These are phyloP conservation scores for Nicotiana otophora DNA, from an alignment of 257 asterid species.

Conservation along the genomic window DNA sequence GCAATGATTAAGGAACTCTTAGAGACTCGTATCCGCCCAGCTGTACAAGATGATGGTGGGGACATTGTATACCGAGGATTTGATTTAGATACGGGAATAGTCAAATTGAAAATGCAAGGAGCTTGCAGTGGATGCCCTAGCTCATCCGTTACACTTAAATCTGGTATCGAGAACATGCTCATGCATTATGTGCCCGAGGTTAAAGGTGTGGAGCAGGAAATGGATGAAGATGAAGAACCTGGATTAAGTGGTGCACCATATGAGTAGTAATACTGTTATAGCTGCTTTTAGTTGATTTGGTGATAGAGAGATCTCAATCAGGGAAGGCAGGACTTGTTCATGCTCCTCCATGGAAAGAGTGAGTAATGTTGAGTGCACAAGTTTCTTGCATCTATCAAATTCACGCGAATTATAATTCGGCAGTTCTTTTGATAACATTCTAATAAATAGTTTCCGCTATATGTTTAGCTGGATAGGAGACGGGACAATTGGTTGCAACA, in stretches of 20 bases:
- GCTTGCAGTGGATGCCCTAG: slow-evolving; percentile 99
- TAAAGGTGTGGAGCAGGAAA: slow-evolving; percentile 79
- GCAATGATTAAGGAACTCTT: slow-evolving; percentile 97
- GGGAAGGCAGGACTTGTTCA: not conserved
- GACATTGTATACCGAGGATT: slow-evolving; percentile 80
- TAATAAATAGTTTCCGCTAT: not conserved
- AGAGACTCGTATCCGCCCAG: slow-evolving; percentile 93
- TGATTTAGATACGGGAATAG: slow-evolving; percentile 67
- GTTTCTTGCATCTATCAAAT: not conserved
- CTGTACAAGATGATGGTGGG: slow-evolving; percentile 98
- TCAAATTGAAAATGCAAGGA: slow-evolving; percentile 91
- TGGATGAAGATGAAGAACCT: slow-evolving; percentile 66
- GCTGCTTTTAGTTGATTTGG: not conserved
- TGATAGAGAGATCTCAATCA: not conserved
- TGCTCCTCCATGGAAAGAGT: not conserved
- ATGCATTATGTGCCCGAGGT: slow-evolving; percentile 98
- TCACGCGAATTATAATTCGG: not conserved
- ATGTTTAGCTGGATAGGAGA: not conserved
- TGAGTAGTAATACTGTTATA: slow-evolving; percentile 30
- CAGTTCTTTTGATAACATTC: not conserved
- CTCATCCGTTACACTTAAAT: slow-evolving; percentile 85
- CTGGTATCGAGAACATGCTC: slow-evolving; percentile 95
- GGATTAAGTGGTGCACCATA: slow-evolving; percentile 55
- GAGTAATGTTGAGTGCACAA: not conserved
- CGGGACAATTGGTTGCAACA: not conserved